Evolutionary conservation across 805 yeast species (phyloP).

Genomic region (Metschnikowia rubicola): DNA sequence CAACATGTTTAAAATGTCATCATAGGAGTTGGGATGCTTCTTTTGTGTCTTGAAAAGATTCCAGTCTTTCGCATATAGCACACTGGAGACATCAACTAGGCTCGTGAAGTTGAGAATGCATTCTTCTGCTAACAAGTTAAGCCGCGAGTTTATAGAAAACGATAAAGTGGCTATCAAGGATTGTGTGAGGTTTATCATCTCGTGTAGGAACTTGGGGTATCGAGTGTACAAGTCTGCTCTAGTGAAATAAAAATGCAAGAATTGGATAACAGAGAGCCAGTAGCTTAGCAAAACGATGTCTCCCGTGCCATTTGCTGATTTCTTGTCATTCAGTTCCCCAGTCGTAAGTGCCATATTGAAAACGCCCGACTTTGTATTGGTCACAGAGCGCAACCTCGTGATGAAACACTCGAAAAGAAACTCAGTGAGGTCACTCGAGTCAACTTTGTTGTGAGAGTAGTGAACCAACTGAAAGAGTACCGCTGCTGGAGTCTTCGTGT

Average conservation of each 20-base stretch:
- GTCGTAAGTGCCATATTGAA: conserved; percentile 38
- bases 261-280: conserved; percentile 82
- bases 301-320: conserved; percentile 36
- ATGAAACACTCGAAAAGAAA: conserved; percentile 58
- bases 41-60: conserved; percentile 47
- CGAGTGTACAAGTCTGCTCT: conserved; percentile 56
- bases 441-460: conserved; percentile 56
- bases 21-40: conserved; percentile 50
- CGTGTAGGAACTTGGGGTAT: conserved; percentile 61
- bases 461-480: conserved; percentile 67
- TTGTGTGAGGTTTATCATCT: conserved; percentile 49
- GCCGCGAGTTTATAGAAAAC: conserved; percentile 59
- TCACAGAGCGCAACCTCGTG: conserved; percentile 57
- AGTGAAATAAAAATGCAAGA: conserved; percentile 70
- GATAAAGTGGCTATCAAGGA: conserved; percentile 63
- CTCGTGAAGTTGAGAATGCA: conserved; percentile 74
- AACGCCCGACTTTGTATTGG: conserved; percentile 60
- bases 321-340: conserved; percentile 13
- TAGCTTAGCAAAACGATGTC: conserved; percentile 74
- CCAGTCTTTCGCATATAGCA: conserved; percentile 71
- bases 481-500: conserved; percentile 62
- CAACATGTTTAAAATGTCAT: conserved; percentile 69
- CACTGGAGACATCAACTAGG: conserved; percentile 76
- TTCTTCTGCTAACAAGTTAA: conserved; percentile 55
- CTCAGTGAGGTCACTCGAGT: conserved; percentile 54